Base-by-base conservation (phyloP, 192 early-diverging fungal genomes). In the Backusella parvicylindrica region DNA sequence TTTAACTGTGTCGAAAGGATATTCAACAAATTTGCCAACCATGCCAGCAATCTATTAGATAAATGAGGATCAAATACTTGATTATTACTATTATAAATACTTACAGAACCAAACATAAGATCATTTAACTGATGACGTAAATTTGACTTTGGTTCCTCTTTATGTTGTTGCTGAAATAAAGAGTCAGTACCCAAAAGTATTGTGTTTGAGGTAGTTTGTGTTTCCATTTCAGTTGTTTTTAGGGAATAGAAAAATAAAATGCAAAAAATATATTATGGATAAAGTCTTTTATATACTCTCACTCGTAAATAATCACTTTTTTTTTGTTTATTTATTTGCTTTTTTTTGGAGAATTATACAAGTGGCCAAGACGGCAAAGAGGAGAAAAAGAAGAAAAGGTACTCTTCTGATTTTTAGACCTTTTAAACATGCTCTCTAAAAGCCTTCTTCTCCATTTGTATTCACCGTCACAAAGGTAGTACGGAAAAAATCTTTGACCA, bases 1-100 rank as follows among this genome's bases (percentile, higher is more conserved):
- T 67, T 97, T 95, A 84, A 97, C 84, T 2, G 95, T 97, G 84
- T 98, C 97, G 78, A 98, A 98, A 13, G 98, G 97, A 72, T 94
- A 98, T 81, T 99, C 97, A 75, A 99, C 91, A 76, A 94, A 87
- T 88, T 97, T 97, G 81, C 94, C 97, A 26, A 91, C 86, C 75
- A 98, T 91, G 35, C 97, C 97, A 7, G 95, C 91, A 15, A 96
- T 75, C 93, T 94, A 64, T 53, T 26, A 30, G 18, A 35, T 21
- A 64, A 64, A 37, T 31, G 65, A 28, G 23, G 1, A 18, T 28
- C 13, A 28, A 60, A 16, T 8, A 76, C 35, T 56, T 15, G 11
- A 13, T 53, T 26, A n/a, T 21, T 18, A 30, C 3, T 9, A 16
- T 23, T 69, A 16, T 63, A 12, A 56, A 31, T 26, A 18, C 47